Evolutionary conservation across 192 early-diverging fungal species (phyloP).

Genomic region (Podila minutissima): DNA sequence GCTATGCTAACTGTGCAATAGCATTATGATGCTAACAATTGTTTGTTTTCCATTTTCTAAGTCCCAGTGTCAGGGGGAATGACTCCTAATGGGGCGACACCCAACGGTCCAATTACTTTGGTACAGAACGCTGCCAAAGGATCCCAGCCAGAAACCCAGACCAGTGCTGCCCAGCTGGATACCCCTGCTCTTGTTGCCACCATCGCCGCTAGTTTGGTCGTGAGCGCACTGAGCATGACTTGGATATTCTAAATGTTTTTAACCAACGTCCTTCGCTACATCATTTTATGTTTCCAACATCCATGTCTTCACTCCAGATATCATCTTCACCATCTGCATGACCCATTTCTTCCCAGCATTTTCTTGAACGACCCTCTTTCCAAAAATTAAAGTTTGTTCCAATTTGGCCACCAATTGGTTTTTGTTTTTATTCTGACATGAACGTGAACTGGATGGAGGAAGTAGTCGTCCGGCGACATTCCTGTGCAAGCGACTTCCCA

Average conservation of each 20-base stretch:
- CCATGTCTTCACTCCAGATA: too few species aligned
- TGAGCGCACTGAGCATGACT: neutral
- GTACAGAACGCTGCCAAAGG: conserved; percentile 23
- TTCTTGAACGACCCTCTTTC: neutral
- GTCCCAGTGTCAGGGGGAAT: neutral
- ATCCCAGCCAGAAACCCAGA: neutral
- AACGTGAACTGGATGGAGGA: conserved; percentile 24
- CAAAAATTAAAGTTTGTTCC: neutral
- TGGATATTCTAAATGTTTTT: neutral
- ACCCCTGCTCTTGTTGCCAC: neutral
- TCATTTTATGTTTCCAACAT: too few species aligned
- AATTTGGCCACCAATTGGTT: neutral
- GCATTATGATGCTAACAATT: neutral
- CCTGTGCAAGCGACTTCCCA: conserved; percentile 59
- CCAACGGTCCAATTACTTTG: conserved; percentile 22
- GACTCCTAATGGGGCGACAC: conserved; percentile 5
- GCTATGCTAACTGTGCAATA: neutral
- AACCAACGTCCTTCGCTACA: neutral
- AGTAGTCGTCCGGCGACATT: conserved; percentile 22
- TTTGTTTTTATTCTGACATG: conserved; percentile 9
- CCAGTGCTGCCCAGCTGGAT: neutral
- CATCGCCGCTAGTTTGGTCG: neutral
- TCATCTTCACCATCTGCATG: neutral
- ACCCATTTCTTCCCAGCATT: neutral
- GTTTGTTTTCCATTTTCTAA: neutral